Evolutionary conservation across 306 rosid species (phyloP).

Genomic region (Inga leiocalycina): DNA sequence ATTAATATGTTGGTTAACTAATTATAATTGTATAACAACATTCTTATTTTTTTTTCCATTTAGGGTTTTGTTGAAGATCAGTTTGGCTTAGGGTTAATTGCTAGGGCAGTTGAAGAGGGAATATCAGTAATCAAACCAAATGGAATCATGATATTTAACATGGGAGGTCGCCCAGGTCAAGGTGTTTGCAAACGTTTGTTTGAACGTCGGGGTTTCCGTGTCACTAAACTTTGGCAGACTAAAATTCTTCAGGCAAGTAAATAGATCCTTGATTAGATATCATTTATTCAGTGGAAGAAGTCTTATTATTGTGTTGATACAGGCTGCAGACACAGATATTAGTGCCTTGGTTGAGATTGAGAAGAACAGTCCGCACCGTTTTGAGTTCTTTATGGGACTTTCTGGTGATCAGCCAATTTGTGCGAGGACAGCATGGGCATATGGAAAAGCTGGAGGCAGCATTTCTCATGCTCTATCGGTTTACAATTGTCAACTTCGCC

Average conservation of each 20-base stretch:
- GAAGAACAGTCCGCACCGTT: conserved; percentile 97
- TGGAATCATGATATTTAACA: conserved; percentile 95
- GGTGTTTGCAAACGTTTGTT: conserved; percentile 87
- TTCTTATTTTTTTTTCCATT: conserved; percentile 22
- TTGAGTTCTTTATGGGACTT: conserved; percentile 99
- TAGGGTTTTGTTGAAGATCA: conserved; percentile 99
- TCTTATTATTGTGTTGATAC: conserved; percentile 44
- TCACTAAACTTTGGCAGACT: conserved; percentile 95
- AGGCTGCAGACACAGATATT: conserved; percentile 98
- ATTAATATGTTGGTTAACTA: conserved; percentile 1
- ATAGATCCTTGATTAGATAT: conserved; percentile 23
- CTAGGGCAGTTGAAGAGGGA: conserved; percentile 99
- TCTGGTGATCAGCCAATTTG: conserved; percentile 96
- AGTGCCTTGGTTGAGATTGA: conserved; percentile 96
- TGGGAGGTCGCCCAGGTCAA: conserved; percentile 99
- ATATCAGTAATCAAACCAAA: conserved; percentile 82
- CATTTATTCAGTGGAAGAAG: conserved; percentile 23
- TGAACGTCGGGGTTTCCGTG: conserved; percentile 90
- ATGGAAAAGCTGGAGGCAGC: conserved; percentile 86
- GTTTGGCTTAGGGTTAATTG: conserved; percentile 93
- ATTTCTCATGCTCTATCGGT: conserved; percentile 97
- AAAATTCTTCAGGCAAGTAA: conserved; percentile 86
- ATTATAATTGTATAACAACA: conserved; percentile 15
- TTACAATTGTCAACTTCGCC: conserved; percentile 94
- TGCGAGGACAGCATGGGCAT: conserved; percentile 98